Percentiles rank a stretch among this genome's conserved stretches.
These are phyloP conservation scores for Lactarius vividus DNA, from an alignment of 768 basidiomycete genomes.

Conservation along the genomic window DNA sequence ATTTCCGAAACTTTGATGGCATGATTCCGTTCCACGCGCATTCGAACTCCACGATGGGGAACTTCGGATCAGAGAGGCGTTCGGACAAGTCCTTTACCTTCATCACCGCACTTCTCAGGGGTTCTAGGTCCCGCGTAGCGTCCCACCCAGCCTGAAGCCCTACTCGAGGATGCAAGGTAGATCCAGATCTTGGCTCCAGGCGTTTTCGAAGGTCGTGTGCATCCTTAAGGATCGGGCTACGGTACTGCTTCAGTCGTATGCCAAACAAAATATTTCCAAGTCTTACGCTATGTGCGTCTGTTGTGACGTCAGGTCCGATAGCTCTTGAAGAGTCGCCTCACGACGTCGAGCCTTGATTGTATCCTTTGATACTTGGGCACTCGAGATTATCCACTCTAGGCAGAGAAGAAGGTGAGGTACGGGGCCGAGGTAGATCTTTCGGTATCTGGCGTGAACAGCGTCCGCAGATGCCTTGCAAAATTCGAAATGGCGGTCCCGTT, in stretches of 20 bases:
- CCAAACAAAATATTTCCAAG: neutral
- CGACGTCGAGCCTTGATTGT: neutral
- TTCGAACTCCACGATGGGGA: conserved; percentile 12
- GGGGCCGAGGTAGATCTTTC: conserved; percentile 19
- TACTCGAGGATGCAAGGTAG: neutral
- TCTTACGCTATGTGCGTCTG: conserved; percentile 8
- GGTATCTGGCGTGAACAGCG: conserved; percentile 4
- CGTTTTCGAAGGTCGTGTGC: neutral
- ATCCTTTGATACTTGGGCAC: neutral
- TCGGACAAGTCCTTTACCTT: conserved; percentile 6
- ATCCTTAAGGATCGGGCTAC: conserved; percentile 4
- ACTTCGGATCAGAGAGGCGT: conserved; percentile 1
- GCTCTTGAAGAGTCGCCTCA: conserved; percentile 2
- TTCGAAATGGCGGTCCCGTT: conserved; percentile 10
- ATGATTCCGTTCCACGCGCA: conserved; percentile 21
- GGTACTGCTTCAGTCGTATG: neutral
- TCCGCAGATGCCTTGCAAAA: conserved; percentile 12
- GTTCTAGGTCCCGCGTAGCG: neutral
- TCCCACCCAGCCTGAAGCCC: neutral
- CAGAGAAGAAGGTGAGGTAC: conserved; percentile 22
- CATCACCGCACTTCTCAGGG: conserved; percentile 4
- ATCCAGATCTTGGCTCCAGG: conserved; percentile 3
- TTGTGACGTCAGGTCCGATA: neutral
- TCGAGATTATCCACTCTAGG: conserved; percentile 10
- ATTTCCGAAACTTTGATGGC: neutral